These are phyloP conservation scores for Arthrobotrys pseudoclavata DNA, from an alignment of 2,329 filamentous ascomycete genomes.

Conservation along the genomic window DNA sequence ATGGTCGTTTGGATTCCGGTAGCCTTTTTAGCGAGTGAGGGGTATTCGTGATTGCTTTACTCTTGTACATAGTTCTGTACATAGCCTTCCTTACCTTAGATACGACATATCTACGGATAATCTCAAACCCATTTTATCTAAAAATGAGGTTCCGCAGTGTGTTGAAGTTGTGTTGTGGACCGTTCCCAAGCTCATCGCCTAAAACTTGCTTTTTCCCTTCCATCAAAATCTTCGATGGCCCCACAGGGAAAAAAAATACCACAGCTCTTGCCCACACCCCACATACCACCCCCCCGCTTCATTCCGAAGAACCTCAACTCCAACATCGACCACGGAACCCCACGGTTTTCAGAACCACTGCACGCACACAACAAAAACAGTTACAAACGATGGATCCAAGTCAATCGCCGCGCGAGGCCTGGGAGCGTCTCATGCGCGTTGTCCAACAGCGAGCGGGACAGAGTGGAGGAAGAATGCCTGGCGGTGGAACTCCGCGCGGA, in stretches of 20 bases:
- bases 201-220: constrained; percentile 56
- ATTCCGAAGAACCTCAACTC: constrained; percentile 62
- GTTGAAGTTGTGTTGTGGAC: constrained; percentile 5
- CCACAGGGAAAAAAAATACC: constrained; percentile 13
- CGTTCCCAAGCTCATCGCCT: constrained; percentile 29
- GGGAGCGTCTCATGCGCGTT: constrained; percentile 70
- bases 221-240: constrained; percentile 51
- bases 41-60: constrained; percentile 7
- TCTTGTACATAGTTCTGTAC: not conserved
- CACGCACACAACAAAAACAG: not conserved
- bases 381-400: constrained; percentile 67
- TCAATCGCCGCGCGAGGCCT: constrained; percentile 73
- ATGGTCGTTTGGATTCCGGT: constrained; percentile 13
- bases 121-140: not conserved
- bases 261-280: constrained; percentile 23
- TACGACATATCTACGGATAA: not conserved
- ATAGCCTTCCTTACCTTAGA: not conserved
- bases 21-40: constrained; percentile 20
- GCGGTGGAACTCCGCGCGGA: constrained; percentile 67
- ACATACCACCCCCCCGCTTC: constrained; percentile 61
- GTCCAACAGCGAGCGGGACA: constrained; percentile 72
- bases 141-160: constrained; percentile 27
- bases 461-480: constrained; percentile 68
- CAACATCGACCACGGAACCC: constrained; percentile 61
- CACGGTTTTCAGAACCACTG: not conserved